These are phyloP conservation scores for Penicillium expansum DNA, from an alignment of 2,329 filamentous ascomycete genomes.

Conservation along the genomic window DNA sequence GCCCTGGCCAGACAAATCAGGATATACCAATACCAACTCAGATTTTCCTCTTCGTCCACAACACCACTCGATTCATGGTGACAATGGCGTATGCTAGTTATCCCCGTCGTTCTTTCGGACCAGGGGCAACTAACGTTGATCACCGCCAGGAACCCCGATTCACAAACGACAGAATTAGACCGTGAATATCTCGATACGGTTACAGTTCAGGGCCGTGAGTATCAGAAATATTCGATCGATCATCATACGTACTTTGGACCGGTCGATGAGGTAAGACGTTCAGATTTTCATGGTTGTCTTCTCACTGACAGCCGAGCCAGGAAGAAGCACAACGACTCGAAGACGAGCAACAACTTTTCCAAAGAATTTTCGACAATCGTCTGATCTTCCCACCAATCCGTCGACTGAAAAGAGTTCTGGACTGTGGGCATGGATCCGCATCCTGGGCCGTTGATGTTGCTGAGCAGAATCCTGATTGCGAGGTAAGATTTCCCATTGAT, in stretches of 20 bases:
- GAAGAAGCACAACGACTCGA: conserved; percentile 66
- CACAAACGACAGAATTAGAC: conserved; percentile 54
- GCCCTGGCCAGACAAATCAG: conserved; percentile 11
- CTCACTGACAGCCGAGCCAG: conserved; percentile 42
- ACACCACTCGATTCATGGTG: conserved; percentile 3
- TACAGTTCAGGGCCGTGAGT: conserved; percentile 61
- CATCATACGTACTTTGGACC: conserved; percentile 66
- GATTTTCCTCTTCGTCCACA: conserved; percentile 13
- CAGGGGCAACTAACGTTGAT: conserved; percentile 27
- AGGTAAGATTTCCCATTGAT: conserved; percentile 49
- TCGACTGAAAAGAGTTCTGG: conserved; percentile 59
- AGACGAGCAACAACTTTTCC: conserved; percentile 62
- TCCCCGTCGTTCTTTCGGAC: conserved; percentile 7
- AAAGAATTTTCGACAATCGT: conserved; percentile 62
- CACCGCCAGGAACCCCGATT: conserved; percentile 42
- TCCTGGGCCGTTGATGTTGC: conserved; percentile 70
- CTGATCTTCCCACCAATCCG: conserved; percentile 68
- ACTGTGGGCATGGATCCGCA: conserved; percentile 70
- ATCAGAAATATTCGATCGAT: conserved; percentile 65
- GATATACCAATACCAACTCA: conserved; percentile 15
- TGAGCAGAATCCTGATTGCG: conserved; percentile 59
- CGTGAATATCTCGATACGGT: conserved; percentile 59
- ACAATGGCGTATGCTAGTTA: conserved; percentile 33
- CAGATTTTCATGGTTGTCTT: conserved; percentile 1
- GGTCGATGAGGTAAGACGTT: conserved; percentile 62